These are phyloP conservation scores for Rhodotorula sp. DNA, from an alignment of 1,284 basidiomycete genomes.

Conservation along the genomic window DNA sequence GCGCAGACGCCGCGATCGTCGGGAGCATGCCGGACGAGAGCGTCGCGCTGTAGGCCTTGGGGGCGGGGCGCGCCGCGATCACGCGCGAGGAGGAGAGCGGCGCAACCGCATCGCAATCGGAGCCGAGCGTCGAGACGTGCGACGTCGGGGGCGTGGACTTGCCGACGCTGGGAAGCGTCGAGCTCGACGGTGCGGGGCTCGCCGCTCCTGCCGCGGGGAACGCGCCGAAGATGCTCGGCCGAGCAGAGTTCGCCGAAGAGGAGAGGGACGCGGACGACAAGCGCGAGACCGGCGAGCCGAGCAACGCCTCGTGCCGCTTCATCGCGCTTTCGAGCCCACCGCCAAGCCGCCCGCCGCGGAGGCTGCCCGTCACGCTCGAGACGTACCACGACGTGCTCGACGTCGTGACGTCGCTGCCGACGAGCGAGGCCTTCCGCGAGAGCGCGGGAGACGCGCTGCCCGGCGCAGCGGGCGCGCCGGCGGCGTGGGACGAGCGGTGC, in stretches of 20 bases:
- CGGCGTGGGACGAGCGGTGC: slow-evolving; percentile 4
- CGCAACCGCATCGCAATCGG: not conserved
- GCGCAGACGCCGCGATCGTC: slow-evolving; percentile 20
- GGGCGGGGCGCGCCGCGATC: slow-evolving; percentile 32
- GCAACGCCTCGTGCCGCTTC: slow-evolving; percentile 32
- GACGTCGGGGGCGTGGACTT: slow-evolving; percentile 4
- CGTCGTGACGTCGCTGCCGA: slow-evolving; percentile 27
- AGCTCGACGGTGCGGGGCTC: not conserved
- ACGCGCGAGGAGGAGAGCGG: not conserved
- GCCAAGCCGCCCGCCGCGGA: slow-evolving; percentile 25
- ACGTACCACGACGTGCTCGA: slow-evolving; percentile 35
- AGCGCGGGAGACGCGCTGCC: slow-evolving; percentile 27
- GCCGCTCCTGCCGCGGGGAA: not conserved
- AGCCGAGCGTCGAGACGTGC: not conserved
- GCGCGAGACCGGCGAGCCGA: slow-evolving; percentile 4
- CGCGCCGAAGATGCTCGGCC: too few relatives aligned
- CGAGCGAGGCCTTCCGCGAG: slow-evolving; percentile 34
- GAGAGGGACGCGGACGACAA: slow-evolving; percentile 2
- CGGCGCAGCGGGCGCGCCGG: not conserved
- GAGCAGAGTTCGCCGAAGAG: not conserved
- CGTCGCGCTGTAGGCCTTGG: slow-evolving; percentile 33
- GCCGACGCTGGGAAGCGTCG: not conserved
- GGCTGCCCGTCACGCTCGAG: slow-evolving; percentile 18
- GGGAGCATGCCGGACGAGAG: slow-evolving; percentile 38
- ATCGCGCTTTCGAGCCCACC: slow-evolving; percentile 34